phyloP scores from a whole-genome alignment of 805 yeast species.

The Maudiozyma serrabonitensis region DNA sequence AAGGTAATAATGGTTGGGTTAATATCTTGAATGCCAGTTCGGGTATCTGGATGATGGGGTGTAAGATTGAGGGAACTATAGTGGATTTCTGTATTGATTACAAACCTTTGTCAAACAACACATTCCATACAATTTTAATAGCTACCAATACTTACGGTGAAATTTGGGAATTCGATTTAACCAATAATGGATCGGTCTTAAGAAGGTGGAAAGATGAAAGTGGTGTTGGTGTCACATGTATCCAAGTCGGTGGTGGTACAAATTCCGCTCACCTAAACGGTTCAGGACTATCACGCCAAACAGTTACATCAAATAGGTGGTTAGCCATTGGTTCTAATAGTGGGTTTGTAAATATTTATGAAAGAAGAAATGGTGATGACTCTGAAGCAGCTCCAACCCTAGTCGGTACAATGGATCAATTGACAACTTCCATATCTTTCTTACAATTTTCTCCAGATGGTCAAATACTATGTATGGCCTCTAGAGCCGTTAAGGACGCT shows the following conservation, averaged over 20 bases:
- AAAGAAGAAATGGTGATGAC: slow-evolving; percentile 32
- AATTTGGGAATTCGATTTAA: slow-evolving; percentile 74
- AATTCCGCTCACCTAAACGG: slow-evolving; percentile 22
- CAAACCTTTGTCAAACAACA: slow-evolving; percentile 18
- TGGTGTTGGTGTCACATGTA: slow-evolving; percentile 72
- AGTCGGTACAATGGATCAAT: slow-evolving; percentile 57
- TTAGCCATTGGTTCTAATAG: slow-evolving; percentile 80
- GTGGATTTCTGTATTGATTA: slow-evolving; percentile 52
- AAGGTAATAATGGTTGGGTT: slow-evolving; percentile 87
- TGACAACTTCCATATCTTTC: slow-evolving; percentile 71
- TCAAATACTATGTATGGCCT: slow-evolving; percentile 76
- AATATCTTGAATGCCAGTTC: slow-evolving; percentile 66
- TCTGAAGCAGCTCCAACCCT: slow-evolving; percentile 33
- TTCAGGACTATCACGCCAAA: slow-evolving; percentile 6
- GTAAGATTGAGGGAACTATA: slow-evolving; percentile 79
- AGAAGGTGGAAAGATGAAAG: slow-evolving; percentile 79
- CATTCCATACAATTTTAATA: slow-evolving; percentile 33
- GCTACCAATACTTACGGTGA: slow-evolving; percentile 74
- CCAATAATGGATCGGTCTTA: slow-evolving; percentile 38
- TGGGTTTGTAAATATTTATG: slow-evolving; percentile 86
- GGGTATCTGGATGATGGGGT: slow-evolving; percentile 82
- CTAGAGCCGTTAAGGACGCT: slow-evolving; percentile 78
- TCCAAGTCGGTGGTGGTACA: slow-evolving; percentile 58
- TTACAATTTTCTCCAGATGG: slow-evolving; percentile 78
- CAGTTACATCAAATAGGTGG: slow-evolving; percentile 47